These are phyloP conservation scores for Ogataea hybrid DNA, from an alignment of 1,139 yeast species.

Conservation along the genomic window DNA sequence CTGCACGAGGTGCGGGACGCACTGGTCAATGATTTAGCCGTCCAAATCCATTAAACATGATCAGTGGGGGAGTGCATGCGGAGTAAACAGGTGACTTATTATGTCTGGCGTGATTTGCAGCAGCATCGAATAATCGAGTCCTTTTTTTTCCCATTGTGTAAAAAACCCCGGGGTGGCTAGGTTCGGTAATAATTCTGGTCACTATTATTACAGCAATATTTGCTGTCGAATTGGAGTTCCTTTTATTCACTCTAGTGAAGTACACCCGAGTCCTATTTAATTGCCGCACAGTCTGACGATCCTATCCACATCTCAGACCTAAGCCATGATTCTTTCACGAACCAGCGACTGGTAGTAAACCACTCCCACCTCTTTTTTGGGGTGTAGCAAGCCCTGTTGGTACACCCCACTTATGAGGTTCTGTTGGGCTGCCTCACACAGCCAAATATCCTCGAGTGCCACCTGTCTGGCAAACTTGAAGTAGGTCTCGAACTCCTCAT, in stretches of 20 bases:
- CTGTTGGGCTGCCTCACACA: slow-evolving; percentile 29
- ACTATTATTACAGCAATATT: background rate
- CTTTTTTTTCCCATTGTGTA: background rate
- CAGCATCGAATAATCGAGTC: background rate
- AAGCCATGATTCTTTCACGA: slow-evolving; percentile 19
- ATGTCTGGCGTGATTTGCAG: background rate
- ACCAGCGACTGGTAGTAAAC: slow-evolving; percentile 26
- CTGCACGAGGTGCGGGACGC: background rate
- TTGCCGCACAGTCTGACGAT: background rate
- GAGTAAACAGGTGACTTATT: background rate
- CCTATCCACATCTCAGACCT: background rate
- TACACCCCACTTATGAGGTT: slow-evolving; percentile 24
- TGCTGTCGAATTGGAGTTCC: background rate
- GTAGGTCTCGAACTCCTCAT: slow-evolving; percentile 26
- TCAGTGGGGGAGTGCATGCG: background rate
- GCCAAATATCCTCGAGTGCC: slow-evolving; percentile 28
- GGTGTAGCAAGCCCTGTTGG: slow-evolving; percentile 26
- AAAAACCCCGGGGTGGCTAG: background rate
- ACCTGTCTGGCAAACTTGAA: slow-evolving; percentile 29
- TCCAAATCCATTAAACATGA: background rate
- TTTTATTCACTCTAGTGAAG: background rate
- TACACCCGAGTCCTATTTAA: background rate
- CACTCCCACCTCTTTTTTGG: slow-evolving; percentile 28
- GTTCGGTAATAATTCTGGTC: background rate
- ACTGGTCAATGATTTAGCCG: background rate